These are phyloP conservation scores for Spencermartinsiella europaea DNA, from an alignment of 805 yeast species.

Conservation along the genomic window DNA sequence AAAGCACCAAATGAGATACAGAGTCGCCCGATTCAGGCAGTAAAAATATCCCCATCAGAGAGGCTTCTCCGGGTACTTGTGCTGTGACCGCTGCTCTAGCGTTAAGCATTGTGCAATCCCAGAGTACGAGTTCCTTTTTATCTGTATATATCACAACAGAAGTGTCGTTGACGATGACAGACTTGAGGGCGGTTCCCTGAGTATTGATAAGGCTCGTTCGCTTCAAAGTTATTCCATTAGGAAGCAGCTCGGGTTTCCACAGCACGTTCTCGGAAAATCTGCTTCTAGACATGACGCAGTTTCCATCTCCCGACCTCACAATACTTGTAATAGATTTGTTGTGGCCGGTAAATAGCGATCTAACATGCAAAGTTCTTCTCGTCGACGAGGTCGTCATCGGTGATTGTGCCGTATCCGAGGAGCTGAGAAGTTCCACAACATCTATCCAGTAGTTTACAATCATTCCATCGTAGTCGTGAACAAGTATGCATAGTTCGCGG, in stretches of 20 bases:
- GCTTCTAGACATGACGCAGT: conserved; percentile 52
- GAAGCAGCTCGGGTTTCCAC: conserved; percentile 47
- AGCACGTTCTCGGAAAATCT: conserved; percentile 58
- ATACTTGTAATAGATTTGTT: conserved; percentile 68
- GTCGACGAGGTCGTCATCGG: not conserved
- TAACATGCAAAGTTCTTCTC: not conserved
- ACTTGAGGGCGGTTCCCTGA: conserved; percentile 36
- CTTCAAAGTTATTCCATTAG: conserved; percentile 32
- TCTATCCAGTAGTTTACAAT: conserved; percentile 34
- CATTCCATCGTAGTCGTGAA: conserved; percentile 25
- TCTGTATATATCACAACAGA: conserved; percentile 43
- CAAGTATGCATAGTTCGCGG: conserved; percentile 22
- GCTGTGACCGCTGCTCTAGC: conserved; percentile 10
- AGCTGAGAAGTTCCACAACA: conserved; percentile 21
- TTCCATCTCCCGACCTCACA: conserved; percentile 62
- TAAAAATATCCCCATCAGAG: conserved; percentile 31
- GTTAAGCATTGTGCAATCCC: conserved; percentile 46
- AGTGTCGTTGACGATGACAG: conserved; percentile 47
- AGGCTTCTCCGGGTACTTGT: not conserved
- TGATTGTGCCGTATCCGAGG: not conserved
- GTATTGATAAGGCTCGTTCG: conserved; percentile 40
- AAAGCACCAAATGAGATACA: not conserved
- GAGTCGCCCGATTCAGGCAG: conserved; percentile 33
- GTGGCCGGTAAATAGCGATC: conserved; percentile 67
- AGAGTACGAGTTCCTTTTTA: conserved; percentile 43